These are phyloP conservation scores for Cryptosporidium felis DNA, from an alignment of 169 alveolate genomes.

Conservation along the genomic window DNA sequence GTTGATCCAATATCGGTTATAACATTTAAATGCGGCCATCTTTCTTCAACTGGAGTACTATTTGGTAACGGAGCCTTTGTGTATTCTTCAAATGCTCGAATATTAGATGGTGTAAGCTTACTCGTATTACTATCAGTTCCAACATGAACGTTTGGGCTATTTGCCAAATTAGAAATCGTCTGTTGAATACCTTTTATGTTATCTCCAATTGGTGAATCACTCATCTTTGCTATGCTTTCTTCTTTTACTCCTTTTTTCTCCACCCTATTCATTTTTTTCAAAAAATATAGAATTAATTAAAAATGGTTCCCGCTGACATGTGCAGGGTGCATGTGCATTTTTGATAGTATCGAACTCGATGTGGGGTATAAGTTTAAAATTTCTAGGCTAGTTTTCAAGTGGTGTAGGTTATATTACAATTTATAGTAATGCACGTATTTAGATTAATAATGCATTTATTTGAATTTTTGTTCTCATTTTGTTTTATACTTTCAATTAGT, in stretches of 20 bases:
- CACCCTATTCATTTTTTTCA: background rate
- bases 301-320: slow-evolving; percentile 22
- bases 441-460: no score
- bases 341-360: slow-evolving; percentile 14
- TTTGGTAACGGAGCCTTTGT: slow-evolving; percentile 43
- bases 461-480: no score
- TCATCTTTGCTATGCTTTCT: background rate
- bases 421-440: no score
- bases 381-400: no score
- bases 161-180: background rate
- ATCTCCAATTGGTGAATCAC: slow-evolving; percentile 51
- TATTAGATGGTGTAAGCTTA: slow-evolving; percentile 33
- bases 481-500: no score
- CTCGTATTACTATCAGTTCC: slow-evolving; percentile 1
- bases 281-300: background rate
- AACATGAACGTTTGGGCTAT: slow-evolving; percentile 17
- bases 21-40: slow-evolving; percentile 58
- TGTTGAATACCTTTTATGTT: slow-evolving; percentile 39
- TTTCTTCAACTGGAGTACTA: slow-evolving; percentile 30
- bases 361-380: no score
- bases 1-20: slow-evolving; percentile 59
- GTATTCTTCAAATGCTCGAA: slow-evolving; percentile 34
- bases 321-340: slow-evolving; percentile 71
- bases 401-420: no score
- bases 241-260: slow-evolving; percentile 3